A percentile compares a stretch with the other conserved stretches of the same genome.
phyloP scores from a whole-genome alignment of 2,329 filamentous ascomycete genomes.

The Trichoderma endophyticum region DNA sequence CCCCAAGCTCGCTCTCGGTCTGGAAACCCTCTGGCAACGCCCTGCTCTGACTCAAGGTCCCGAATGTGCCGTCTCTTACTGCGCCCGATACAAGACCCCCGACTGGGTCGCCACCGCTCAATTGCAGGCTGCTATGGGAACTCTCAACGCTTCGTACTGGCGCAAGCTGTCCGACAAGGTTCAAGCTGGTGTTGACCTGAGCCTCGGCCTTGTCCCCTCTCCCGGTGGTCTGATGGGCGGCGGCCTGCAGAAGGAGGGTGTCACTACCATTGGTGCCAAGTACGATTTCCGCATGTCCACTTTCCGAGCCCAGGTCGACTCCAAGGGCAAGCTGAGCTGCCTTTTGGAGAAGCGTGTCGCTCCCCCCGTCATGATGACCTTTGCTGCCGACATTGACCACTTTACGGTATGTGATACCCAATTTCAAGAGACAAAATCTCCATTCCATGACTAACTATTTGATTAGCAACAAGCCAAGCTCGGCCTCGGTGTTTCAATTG shows the following conservation, averaged over 20 bases:
- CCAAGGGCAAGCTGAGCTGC: constrained; percentile 87
- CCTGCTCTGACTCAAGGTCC: constrained; percentile 78
- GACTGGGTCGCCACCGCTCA: constrained; percentile 95
- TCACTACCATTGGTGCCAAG: constrained; percentile 89
- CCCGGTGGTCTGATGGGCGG: constrained; percentile 71
- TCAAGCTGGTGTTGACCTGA: constrained; percentile 93
- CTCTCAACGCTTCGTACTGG: constrained; percentile 91
- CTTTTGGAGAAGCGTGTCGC: constrained; percentile 94
- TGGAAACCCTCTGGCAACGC: constrained; percentile 94
- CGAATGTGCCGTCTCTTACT: constrained; percentile 89
- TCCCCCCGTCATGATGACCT: constrained; percentile 87
- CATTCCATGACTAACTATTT: neutral
- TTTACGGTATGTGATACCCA: constrained; percentile 65
- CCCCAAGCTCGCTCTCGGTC: constrained; percentile 76
- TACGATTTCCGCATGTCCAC: constrained; percentile 97
- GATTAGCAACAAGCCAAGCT: constrained; percentile 88
- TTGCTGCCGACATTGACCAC: constrained; percentile 96
- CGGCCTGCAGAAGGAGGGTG: constrained; percentile 76
- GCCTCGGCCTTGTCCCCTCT: constrained; percentile 72
- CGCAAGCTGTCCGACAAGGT: constrained; percentile 88
- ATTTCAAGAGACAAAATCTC: neutral
- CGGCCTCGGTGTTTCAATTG: constrained; percentile 88
- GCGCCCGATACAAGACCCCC: constrained; percentile 81
- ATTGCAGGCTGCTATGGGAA: constrained; percentile 76
- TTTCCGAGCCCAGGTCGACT: constrained; percentile 94